These are phyloP conservation scores for Persicaria tinctoria DNA, from an alignment of 148 eudicot genomes.

Conservation along the genomic window DNA sequence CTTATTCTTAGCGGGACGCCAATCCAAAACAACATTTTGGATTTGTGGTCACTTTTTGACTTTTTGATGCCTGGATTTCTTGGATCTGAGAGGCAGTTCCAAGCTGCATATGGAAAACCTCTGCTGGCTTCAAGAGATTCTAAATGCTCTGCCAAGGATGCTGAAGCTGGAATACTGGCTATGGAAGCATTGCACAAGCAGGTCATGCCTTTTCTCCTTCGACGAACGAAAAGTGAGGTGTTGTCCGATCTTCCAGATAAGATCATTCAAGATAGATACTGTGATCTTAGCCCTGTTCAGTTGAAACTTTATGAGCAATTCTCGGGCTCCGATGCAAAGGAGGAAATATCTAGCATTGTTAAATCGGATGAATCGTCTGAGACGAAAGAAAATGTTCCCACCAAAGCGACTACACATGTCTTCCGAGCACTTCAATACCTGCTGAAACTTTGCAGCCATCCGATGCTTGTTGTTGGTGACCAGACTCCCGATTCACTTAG, in stretches of 20 bases:
- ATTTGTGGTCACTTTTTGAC: conserved; percentile 98
- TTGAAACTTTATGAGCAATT: conserved; percentile 89
- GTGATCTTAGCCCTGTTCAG: conserved; percentile 92
- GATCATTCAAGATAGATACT: conserved; percentile 96
- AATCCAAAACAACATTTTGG: conserved; percentile 96
- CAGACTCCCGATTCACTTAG: conserved; percentile 54
- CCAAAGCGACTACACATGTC: conserved; percentile 83
- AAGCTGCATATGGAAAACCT: conserved; percentile 93
- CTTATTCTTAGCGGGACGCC: conserved; percentile 98
- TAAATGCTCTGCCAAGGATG: conserved; percentile 96
- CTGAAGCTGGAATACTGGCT: conserved; percentile 93
- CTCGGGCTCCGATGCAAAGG: conserved; percentile 76
- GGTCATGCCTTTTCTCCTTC: conserved; percentile 98
- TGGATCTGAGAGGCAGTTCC: conserved; percentile 97
- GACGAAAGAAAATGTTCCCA: conserved; percentile 43
- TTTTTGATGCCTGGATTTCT: conserved; percentile 99
- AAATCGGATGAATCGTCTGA: conserved; percentile 45
- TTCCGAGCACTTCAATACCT: conserved; percentile 96
- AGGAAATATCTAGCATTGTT: conserved; percentile 78
- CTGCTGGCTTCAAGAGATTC: conserved; percentile 90
- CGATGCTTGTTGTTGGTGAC: conserved; percentile 79
- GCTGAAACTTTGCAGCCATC: conserved; percentile 97
- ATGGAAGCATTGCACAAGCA: conserved; percentile 99
- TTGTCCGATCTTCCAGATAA: conserved; percentile 98
- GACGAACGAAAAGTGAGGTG: conserved; percentile 96